Base-by-base conservation (phyloP, 2,329 filamentous ascomycete species). In the Fusarium sp. region DNA sequence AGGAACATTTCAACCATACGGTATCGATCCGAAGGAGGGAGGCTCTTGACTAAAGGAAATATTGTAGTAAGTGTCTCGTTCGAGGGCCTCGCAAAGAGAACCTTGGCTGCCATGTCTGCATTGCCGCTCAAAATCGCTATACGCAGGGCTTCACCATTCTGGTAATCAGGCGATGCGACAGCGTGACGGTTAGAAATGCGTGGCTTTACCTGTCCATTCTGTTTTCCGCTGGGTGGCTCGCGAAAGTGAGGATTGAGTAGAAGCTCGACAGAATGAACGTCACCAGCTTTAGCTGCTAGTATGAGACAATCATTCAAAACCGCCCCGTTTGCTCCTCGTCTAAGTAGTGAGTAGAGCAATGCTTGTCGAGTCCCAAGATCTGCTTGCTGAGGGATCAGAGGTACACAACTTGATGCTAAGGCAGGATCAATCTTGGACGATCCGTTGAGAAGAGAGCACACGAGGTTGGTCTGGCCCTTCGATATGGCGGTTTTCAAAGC, bases 121-220 rank as follows among this genome's bases (percentile, higher is more conserved):
- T 87, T 82, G 8, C 79, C 81, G 33, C 81, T 80, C 35, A 82
- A 75, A 2, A 88, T 80, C 0, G 86, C 85, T 12, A 82, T 79
- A 28, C 82, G 80, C 28, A 89, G 75, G 0, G 86, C 86, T 57
- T 85, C 75, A 1, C 86, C 86, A 6, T 81, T 81, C 48, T 84
- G 84, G 63, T 87, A 78, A 58, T 88, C 83, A 4, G 85, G 83
- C 4, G 86, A 86, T 9, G 86, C 86, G 8, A 82, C 80, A 20
- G 82, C 82, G 59, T 88, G 86, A 31, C 80, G 79, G 41, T 82
- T 80, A 38, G 75, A 78, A 8, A 80, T 72, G 64, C 80, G 70
- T 28, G 60, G 50, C 13, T 61, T 70, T 21, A 65, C 55, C 73
- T 42, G 71, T 53, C 75, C 74, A 35, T 55, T 61, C 13, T 53